Evolutionary conservation across 140 eudicot genomes (phyloP).

Genomic region (Bidens hawaiensis): DNA sequence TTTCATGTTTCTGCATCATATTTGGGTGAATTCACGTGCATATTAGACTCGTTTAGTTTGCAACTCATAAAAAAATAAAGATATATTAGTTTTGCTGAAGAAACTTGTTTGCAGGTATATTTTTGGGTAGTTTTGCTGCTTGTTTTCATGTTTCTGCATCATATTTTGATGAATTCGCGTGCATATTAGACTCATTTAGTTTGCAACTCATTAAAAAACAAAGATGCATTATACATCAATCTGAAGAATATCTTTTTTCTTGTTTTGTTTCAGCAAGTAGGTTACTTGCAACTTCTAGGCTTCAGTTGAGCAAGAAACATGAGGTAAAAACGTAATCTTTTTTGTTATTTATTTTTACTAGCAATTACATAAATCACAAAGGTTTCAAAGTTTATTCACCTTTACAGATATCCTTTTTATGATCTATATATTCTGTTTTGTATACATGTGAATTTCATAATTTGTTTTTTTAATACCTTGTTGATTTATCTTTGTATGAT

Average conservation of each 20-base stretch:
- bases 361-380: no score
- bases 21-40: no score
- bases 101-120: background rate
- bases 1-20: no score
- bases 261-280: conserved; percentile 6
- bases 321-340: conserved; percentile 12
- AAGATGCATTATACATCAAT: background rate
- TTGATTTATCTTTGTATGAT: background rate
- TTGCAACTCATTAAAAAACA: background rate
- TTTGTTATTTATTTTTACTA: background rate
- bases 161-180: background rate
- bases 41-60: no score
- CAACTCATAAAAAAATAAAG: no score
- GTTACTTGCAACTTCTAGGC: background rate
- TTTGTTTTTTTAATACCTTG: no score
- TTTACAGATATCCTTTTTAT: no score
- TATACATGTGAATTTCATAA: background rate
- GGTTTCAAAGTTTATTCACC: no score
- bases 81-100: background rate
- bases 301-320: conserved; percentile 16
- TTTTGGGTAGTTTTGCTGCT: background rate
- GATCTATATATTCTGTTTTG: no score
- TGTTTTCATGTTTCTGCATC: background rate
- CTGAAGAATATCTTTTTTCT: background rate
- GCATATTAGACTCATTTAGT: background rate